Evolutionary conservation across 2,329 filamentous ascomycete genomes (phyloP), one percentile per base, ranked within the genome.

Genomic region (Fusarium armeniacum): DNA sequence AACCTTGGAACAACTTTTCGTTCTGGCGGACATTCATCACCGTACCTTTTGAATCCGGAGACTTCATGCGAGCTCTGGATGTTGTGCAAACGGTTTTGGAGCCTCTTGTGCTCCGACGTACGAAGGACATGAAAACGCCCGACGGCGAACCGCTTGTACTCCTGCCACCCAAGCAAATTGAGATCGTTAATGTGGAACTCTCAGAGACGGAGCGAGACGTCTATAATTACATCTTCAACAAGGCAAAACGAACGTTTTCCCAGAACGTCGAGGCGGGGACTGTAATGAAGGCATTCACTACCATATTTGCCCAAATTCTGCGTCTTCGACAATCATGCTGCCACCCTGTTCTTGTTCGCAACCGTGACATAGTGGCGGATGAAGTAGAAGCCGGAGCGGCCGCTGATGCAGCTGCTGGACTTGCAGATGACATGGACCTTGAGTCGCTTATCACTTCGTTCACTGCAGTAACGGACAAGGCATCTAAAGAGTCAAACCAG

Each of bases 11-110:
- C 75, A 98, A 98, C 78, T 99, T 99, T 79, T 97, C 94, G 0
- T 99, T 97, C 81, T 99, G 96, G 96, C 94, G 94, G 77, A 98
- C 96, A 0, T 99, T 99, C 78, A 98, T 99, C 76, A 99, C 96
- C 0, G 91, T 97, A 2, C 96, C 96, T 0, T 99, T 99, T 70
- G 96, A 99, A 78, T 95, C 93, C 0, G 96, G 96, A 71, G 92
- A 99, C 68, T 98, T 97, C 76, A 89, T 98, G 72, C 90, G 94
- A 6, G 96, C 96, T 1, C 84, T 99, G 10, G 96, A 98, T 76
- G 96, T 99, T 3, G 96, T 99, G 3, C 96, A 99, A 78, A 99
- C 95, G 0, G 95, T 99, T 0, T 82, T 99, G 7, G 96, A 99
- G 77, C 96, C 96, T 10, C 83, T 99, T n/a, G 96, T 99, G 11